Conservation (phyloP, 2,329 filamentous ascomycete species). For the Penicillium italicum region DNA sequence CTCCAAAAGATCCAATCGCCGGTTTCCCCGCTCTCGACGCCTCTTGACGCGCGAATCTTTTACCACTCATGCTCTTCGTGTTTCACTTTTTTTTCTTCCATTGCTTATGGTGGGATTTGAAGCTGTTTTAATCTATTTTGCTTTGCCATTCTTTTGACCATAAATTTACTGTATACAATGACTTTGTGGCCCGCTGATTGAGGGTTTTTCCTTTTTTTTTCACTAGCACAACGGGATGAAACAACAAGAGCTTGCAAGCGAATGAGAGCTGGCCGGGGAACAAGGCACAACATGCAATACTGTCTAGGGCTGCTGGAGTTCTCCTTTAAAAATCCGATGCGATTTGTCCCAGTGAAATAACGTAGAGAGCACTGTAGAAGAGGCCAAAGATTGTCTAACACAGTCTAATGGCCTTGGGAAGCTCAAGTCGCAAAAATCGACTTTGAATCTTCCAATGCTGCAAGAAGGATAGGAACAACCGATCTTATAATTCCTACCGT, state of each 20-base stretch:
- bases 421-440: background rate
- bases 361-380: background rate
- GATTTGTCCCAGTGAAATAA: background rate
- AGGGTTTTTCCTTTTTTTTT: background rate
- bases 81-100: background rate
- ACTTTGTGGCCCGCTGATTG: background rate
- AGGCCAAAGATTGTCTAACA: too few relatives aligned
- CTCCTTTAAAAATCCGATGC: background rate
- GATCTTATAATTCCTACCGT: background rate
- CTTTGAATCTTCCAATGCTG: background rate
- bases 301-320: background rate
- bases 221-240: background rate
- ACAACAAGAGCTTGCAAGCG: background rate
- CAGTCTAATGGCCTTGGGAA: background rate
- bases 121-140: background rate
- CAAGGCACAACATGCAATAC: background rate
- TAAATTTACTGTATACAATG: background rate
- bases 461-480: background rate
- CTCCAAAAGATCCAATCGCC: slow-evolving; percentile 31
- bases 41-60: slow-evolving; percentile 22
- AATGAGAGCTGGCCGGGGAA: background rate
- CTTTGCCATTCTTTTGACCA: background rate
- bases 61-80: slow-evolving; percentile 1
- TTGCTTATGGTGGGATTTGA: background rate
- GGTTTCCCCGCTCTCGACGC: slow-evolving; percentile 32